A percentile compares a stretch with the other conserved stretches of the same genome.
Conservation (phyloP, 1,139 yeast species). For the Kluyveromyces sp. region DNA sequence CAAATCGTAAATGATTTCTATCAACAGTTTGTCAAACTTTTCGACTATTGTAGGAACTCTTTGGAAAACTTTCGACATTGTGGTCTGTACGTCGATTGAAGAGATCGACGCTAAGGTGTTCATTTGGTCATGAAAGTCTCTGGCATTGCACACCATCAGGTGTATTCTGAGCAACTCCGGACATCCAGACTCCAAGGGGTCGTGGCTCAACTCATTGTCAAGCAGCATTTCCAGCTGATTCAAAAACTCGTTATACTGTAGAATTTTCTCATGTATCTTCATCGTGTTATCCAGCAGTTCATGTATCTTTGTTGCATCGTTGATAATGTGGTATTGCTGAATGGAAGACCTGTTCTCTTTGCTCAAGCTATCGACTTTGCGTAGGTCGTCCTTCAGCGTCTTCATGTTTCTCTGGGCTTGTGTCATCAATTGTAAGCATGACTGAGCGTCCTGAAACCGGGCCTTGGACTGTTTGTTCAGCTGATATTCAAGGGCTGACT, state of each 20-base stretch:
- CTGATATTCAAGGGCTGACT: slow-evolving; percentile 65
- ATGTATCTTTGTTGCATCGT: slow-evolving; percentile 57
- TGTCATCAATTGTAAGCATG: slow-evolving; percentile 26
- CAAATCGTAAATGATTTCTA: slow-evolving; percentile 52
- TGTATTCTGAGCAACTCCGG: slow-evolving; percentile 62
- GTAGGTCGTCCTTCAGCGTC: slow-evolving; percentile 47
- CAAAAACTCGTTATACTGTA: slow-evolving; percentile 47
- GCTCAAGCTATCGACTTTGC: slow-evolving; percentile 51
- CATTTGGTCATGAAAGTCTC: slow-evolving; percentile 77
- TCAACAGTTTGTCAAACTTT: slow-evolving; percentile 62
- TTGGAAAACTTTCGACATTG: slow-evolving; percentile 54
- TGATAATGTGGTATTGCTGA: slow-evolving; percentile 51
- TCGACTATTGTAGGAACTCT: slow-evolving; percentile 39
- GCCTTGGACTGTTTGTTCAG: slow-evolving; percentile 49
- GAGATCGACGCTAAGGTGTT: slow-evolving; percentile 45
- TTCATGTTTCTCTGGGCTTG: slow-evolving; percentile 37
- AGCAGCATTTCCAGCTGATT: slow-evolving; percentile 47
- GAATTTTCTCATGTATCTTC: slow-evolving; percentile 56
- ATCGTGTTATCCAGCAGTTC: slow-evolving; percentile 69
- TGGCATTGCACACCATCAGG: slow-evolving; percentile 56
- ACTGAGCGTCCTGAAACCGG: slow-evolving; percentile 22
- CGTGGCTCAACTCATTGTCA: slow-evolving; percentile 45
- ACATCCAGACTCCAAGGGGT: slow-evolving; percentile 48
- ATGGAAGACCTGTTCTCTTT: slow-evolving; percentile 47
- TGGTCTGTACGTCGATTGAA: slow-evolving; percentile 64